Conservation (phyloP, 495 filamentous ascomycete genomes). For the Talaromyces stipitatus region DNA sequence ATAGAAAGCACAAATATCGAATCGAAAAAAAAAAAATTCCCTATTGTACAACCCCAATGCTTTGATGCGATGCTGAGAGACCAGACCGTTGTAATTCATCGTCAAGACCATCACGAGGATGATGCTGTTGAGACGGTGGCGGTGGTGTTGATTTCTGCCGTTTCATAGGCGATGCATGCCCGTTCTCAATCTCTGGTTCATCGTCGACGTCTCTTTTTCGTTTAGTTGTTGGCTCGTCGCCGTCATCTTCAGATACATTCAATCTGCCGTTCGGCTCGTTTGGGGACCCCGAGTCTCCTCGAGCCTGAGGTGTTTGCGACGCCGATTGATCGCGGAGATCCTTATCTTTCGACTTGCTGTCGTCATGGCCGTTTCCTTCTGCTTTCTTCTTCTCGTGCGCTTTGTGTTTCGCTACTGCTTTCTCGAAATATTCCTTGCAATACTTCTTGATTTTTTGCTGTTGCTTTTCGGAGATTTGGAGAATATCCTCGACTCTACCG, state of each 20-base stretch:
- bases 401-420: slow-evolving; percentile 67
- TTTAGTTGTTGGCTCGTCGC: slow-evolving; percentile 16
- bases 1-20: not conserved
- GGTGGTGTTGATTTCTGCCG: slow-evolving; percentile 31
- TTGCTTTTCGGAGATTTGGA: slow-evolving; percentile 68
- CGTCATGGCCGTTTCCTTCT: slow-evolving; percentile 32
- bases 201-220: slow-evolving; percentile 44
- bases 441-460: slow-evolving; percentile 73
- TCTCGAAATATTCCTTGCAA: slow-evolving; percentile 79
- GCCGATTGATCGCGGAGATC: slow-evolving; percentile 4
- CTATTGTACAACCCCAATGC: slow-evolving; percentile 9
- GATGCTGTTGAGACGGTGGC: not conserved
- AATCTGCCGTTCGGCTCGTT: slow-evolving; percentile 33
- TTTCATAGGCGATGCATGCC: slow-evolving; percentile 25
- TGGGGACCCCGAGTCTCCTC: slow-evolving; percentile 12
- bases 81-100: slow-evolving; percentile 2
- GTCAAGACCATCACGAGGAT: not conserved
- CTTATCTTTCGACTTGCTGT: slow-evolving; percentile 22
- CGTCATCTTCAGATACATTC: slow-evolving; percentile 52
- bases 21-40: not conserved
- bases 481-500: slow-evolving; percentile 72
- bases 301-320: not conserved
- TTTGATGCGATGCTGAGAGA: slow-evolving; percentile 5
- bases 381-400: slow-evolving; percentile 60
- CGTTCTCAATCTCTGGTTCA: slow-evolving; percentile 13